Conservation (phyloP, 192 early-diverging fungal genomes). For the Coemansia pectinata region DNA sequence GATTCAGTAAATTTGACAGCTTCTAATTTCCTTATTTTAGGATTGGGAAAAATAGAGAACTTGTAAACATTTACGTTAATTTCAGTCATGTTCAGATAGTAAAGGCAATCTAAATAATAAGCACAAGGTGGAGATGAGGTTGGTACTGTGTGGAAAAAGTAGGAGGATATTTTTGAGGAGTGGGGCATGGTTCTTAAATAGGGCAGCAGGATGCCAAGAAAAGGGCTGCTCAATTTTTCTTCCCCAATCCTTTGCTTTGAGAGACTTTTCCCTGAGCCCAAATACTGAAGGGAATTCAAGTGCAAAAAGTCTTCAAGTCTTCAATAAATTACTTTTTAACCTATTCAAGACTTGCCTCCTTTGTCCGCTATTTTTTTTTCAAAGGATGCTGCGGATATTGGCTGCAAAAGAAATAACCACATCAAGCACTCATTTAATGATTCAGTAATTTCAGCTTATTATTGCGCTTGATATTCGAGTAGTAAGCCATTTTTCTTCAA, state of each 20-base stretch:
- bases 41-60: neutral
- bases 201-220: neutral
- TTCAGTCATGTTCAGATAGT: neutral
- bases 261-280: no score
- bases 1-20: no score
- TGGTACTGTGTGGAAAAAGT: neutral
- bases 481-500: no score
- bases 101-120: neutral
- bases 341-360: neutral
- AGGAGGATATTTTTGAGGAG: neutral
- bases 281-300: neutral
- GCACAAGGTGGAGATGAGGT: neutral
- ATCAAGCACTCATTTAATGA: neutral
- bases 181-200: neutral
- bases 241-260: neutral
- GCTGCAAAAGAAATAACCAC: neutral
- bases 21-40: no score
- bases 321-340: neutral
- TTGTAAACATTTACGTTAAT: neutral
- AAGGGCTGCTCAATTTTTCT: neutral
- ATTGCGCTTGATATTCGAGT: no score
- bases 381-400: neutral
- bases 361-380: neutral
- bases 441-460: neutral
- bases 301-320: neutral